Evolutionary conservation across 2,329 filamentous ascomycete genomes (phyloP).

Genomic region (Plectosphaerella cucumerina): DNA sequence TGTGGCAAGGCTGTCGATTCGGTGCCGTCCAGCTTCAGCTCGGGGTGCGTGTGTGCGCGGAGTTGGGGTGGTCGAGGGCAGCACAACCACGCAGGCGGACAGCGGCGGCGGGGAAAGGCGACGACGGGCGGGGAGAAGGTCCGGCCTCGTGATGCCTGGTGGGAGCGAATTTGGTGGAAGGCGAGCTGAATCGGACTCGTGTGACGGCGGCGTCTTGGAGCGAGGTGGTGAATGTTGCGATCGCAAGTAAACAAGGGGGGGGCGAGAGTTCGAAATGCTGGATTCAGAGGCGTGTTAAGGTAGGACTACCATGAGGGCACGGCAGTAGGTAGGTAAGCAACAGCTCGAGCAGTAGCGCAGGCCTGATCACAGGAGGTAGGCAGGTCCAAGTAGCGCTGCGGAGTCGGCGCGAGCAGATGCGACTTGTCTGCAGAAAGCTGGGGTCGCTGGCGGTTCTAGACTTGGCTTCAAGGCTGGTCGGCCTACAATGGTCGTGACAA

Average conservation of each 20-base stretch:
- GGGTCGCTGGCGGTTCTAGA: neutral
- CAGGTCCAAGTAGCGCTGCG: neutral
- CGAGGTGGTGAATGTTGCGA: neutral
- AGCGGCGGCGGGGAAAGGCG: neutral
- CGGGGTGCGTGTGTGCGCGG: too few species aligned
- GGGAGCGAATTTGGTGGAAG: neutral
- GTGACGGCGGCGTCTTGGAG: neutral
- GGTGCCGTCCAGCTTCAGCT: neutral
- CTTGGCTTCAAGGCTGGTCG: neutral
- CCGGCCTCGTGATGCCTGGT: neutral
- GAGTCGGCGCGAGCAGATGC: neutral
- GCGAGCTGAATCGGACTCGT: neutral
- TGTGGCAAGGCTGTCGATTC: neutral
- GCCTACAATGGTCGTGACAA: too few species aligned
- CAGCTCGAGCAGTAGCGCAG: too few species aligned
- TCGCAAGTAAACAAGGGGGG: neutral
- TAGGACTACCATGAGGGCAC: too few species aligned
- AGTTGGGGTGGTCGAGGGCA: neutral
- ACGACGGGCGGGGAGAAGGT: neutral
- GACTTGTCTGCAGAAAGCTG: neutral
- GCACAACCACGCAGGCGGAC: neutral
- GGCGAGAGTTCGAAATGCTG: neutral
- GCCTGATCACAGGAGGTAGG: neutral
- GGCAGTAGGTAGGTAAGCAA: too few species aligned
- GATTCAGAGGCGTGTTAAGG: neutral